Conservation (phyloP, 2,329 filamentous ascomycete species). For the Ceratocystis harringtonii region DNA sequence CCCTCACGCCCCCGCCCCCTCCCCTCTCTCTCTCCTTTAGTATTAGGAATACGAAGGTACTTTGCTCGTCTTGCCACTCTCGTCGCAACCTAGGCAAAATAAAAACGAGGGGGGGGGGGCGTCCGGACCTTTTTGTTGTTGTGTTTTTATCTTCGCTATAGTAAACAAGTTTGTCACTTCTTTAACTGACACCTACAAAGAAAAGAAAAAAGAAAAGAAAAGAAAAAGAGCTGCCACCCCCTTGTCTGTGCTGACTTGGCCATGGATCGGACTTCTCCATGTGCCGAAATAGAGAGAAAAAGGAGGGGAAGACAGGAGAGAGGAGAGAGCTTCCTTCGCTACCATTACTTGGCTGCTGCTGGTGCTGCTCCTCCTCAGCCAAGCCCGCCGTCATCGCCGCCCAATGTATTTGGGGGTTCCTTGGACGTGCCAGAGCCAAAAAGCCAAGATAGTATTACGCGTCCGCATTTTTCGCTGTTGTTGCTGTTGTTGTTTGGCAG, state of each 20-base stretch:
- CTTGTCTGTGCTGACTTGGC: neutral
- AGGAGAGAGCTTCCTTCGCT: neutral
- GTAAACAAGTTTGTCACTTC: too few species aligned
- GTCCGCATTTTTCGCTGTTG: neutral
- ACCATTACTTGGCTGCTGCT: too few species aligned
- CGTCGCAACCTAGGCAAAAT: too few species aligned
- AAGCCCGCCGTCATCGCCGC: too few species aligned
- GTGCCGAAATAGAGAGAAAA: neutral
- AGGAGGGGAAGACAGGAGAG: neutral
- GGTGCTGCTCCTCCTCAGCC: too few species aligned
- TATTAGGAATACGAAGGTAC: too few species aligned
- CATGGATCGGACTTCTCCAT: neutral
- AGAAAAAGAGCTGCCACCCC: neutral
- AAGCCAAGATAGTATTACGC: slow-evolving; percentile 3
- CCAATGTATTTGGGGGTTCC: too few species aligned
- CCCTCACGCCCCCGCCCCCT: neutral
- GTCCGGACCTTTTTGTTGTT: too few species aligned
- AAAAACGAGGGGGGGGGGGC: too few species aligned
- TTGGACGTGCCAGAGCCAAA: neutral
- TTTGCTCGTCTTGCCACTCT: too few species aligned
- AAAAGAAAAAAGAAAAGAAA: neutral
- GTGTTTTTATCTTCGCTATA: too few species aligned
- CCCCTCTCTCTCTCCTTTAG: neutral
- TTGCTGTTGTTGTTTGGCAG: neutral
- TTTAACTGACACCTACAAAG: neutral